Evolutionary conservation across 2,329 filamentous ascomycete genomes (phyloP).

Genomic region (Aschersonia sp.): DNA sequence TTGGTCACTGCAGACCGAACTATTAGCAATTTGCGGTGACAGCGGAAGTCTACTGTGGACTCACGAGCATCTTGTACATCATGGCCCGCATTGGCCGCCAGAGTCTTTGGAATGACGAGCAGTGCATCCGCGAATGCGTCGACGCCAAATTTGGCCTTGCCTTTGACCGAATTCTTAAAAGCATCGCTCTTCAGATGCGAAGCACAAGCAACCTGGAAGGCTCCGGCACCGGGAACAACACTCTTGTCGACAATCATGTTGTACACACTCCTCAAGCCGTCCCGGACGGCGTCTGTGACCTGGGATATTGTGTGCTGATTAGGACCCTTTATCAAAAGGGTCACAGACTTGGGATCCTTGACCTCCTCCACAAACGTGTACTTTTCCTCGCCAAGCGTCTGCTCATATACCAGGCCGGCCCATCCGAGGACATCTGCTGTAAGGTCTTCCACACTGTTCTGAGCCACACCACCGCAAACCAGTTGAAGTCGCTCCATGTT

Average conservation of each 20-base stretch:
- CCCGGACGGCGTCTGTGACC: slow-evolving; percentile 89
- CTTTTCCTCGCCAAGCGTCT: slow-evolving; percentile 95
- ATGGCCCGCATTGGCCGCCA: slow-evolving; percentile 89
- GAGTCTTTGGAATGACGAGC: slow-evolving; percentile 60
- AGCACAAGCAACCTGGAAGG: slow-evolving; percentile 90
- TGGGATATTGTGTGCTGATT: slow-evolving; percentile 95
- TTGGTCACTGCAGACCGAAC: slow-evolving; percentile 48
- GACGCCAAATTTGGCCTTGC: slow-evolving; percentile 94
- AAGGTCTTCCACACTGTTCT: slow-evolving; percentile 94
- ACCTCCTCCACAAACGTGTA: slow-evolving; percentile 98
- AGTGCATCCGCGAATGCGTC: slow-evolving; percentile 90
- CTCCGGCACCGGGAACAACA: slow-evolving; percentile 85
- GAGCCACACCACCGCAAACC: slow-evolving; percentile 76
- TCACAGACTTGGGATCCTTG: slow-evolving; percentile 96
- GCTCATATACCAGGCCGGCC: slow-evolving; percentile 94
- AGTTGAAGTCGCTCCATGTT: slow-evolving; percentile 99
- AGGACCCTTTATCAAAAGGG: slow-evolving; percentile 92
- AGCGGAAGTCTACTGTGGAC: slow-evolving; percentile 18
- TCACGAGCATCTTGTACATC: slow-evolving; percentile 90
- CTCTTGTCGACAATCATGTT: slow-evolving; percentile 99
- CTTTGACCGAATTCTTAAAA: slow-evolving; percentile 85
- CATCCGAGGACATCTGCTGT: slow-evolving; percentile 80
- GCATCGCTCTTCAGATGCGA: slow-evolving; percentile 73
- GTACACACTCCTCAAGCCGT: slow-evolving; percentile 91
- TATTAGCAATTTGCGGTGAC: neutral